Base-by-base conservation (phyloP, 805 yeast species). In the Lachancea kluyveri region DNA sequence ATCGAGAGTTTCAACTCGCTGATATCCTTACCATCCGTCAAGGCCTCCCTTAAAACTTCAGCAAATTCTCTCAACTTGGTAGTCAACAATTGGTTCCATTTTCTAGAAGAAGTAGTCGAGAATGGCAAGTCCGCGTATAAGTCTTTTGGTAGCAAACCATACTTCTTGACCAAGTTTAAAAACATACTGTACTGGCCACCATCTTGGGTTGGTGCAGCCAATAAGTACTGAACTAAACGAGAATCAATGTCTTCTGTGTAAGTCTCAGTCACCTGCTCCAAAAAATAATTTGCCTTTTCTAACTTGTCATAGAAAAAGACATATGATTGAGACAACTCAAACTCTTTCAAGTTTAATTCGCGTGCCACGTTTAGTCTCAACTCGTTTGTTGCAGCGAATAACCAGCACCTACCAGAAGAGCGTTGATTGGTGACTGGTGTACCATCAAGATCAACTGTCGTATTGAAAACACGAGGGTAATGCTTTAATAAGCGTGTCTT, bases 181-280 rank as follows among this genome's bases (percentile, higher is more conserved):
- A 83, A 73, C 92, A 85, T 80, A 42, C 81, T 78, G 68, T 81
- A 84, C 59, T 85, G 95, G 32, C 95, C 95, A 45, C 95, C 95
- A 51, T 86, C 95, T 37, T 70, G 55, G 26, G 77, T 74, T 15
- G 95, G 94, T 33, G 73, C 78, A 4, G 62, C 45, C 33, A 84
- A 62, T 28, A 85, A 58, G 43, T 70, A 72, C 57, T 78, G 83
- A 30, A 85, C 73, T 35, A 82, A 59, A 42, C 94, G 69, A 1
- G 87, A 77, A 41, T 76, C 87, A 31, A 79, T 70, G 26, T 68
- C 77, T 52, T 78, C 77, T 21, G 72, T 65, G 20, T 72, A 68
- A 16, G 94, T 80, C 45, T 79, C 81, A 37, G 79, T 62, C 34
- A 83, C 71, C 54, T 82, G 85, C 41, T 85, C 87, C 43, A 85